phyloP scores from a whole-genome alignment of 2,329 filamentous ascomycete genomes.

The Chaetomium globosum region DNA sequence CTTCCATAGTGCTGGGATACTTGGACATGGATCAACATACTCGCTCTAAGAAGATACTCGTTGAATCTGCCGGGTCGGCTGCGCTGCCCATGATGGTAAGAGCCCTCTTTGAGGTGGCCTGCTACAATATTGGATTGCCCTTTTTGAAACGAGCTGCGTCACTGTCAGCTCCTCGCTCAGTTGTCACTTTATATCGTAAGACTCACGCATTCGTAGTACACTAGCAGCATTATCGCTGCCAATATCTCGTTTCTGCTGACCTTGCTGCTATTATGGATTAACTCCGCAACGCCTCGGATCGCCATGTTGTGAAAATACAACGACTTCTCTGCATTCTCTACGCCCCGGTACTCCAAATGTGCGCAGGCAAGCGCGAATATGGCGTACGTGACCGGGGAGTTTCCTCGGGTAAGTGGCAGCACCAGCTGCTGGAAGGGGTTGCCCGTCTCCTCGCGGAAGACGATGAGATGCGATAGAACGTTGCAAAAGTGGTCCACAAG shows the following conservation, averaged over 20 bases:
- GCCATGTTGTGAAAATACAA: conserved; percentile 63
- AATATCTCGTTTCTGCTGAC: conserved; percentile 60
- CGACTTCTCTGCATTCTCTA: conserved; percentile 57
- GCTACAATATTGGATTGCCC: conserved; percentile 63
- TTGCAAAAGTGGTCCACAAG: conserved; percentile 66
- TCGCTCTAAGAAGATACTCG: conserved; percentile 61
- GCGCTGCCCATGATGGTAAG: conserved; percentile 61
- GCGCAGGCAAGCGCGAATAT: conserved; percentile 83
- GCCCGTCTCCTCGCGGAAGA: conserved; percentile 63
- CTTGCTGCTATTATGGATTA: conserved; percentile 57
- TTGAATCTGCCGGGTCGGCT: conserved; percentile 51
- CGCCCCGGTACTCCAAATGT: conserved; percentile 71
- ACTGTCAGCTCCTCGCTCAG: background rate
- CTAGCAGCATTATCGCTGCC: conserved; percentile 62
- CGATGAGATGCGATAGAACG: conserved; percentile 65
- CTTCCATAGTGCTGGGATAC: background rate
- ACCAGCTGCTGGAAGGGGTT: conserved; percentile 67
- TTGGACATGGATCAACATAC: conserved; percentile 43
- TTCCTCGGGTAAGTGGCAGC: conserved; percentile 59
- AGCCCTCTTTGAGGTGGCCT: conserved; percentile 63
- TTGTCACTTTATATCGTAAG: background rate
- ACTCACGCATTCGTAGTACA: conserved; percentile 66
- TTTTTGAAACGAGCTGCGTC: conserved; percentile 60
- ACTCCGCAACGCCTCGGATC: conserved; percentile 58
- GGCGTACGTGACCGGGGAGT: conserved; percentile 71